Conservation (phyloP, 2,329 filamentous ascomycete species). For the Paraphaeosphaeria minitans region DNA sequence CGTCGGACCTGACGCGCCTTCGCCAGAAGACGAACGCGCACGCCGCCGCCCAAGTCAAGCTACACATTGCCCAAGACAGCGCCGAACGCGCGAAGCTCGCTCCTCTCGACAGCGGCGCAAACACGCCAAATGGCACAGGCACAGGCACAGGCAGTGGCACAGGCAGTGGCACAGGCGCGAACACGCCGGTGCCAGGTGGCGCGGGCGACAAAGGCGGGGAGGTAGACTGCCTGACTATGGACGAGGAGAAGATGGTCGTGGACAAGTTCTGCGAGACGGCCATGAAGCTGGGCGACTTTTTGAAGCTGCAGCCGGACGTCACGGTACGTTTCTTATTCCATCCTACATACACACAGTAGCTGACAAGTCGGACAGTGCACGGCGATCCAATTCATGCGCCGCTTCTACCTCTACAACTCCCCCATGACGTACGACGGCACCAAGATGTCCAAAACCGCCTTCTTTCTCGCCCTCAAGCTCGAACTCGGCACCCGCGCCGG, state of each 20-base stretch:
- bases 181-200: slow-evolving; percentile 29
- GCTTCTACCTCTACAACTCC: slow-evolving; percentile 95
- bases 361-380: slow-evolving; percentile 62
- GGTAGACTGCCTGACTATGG: slow-evolving; percentile 79
- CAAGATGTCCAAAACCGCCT: slow-evolving; percentile 83
- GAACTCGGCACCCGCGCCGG: slow-evolving; percentile 69
- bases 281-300: slow-evolving; percentile 61
- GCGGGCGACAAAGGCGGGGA: slow-evolving; percentile 60
- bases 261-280: slow-evolving; percentile 74
- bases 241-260: slow-evolving; percentile 82
- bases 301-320: slow-evolving; percentile 65
- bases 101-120: slow-evolving; percentile 37
- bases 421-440: slow-evolving; percentile 95
- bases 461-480: slow-evolving; percentile 93
- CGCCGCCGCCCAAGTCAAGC: slow-evolving; percentile 70
- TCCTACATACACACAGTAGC: background rate
- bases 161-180: slow-evolving; percentile 43
- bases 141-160: slow-evolving; percentile 46
- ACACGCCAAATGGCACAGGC: slow-evolving; percentile 32
- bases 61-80: slow-evolving; percentile 59
- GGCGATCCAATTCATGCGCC: slow-evolving; percentile 84
- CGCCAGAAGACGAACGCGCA: slow-evolving; percentile 79
- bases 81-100: slow-evolving; percentile 28
- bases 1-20: slow-evolving; percentile 70
- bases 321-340: slow-evolving; percentile 63